Conservation (phyloP, 441 rosid genomes). For the Jatropha multifida region DNA sequence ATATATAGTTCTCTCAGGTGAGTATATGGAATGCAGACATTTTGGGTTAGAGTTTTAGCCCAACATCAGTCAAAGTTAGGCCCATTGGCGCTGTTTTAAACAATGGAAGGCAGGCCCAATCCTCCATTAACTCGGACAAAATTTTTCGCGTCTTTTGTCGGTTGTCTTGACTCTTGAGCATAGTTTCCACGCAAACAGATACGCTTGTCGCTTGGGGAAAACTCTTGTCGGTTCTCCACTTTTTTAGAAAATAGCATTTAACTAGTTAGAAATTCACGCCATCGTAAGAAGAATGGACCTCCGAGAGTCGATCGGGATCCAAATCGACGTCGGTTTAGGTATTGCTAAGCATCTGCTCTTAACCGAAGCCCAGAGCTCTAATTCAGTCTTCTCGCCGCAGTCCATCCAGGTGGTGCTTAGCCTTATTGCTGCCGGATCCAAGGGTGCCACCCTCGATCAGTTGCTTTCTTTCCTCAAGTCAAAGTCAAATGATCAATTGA, state of each 20-base stretch:
- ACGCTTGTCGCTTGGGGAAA: not conserved
- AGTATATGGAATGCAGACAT: too few species aligned
- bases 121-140: too few species aligned
- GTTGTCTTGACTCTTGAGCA: not conserved
- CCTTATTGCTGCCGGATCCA: constrained; percentile 68
- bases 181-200: not conserved
- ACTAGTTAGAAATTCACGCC: not conserved
- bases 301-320: constrained; percentile 45
- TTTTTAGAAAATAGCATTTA: not conserved
- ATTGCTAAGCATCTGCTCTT: constrained; percentile 44
- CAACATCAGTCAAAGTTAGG: too few species aligned
- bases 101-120: not conserved
- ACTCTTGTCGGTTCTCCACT: not conserved
- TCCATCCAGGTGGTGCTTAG: constrained; percentile 74
- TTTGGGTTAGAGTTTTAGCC: too few species aligned
- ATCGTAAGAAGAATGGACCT: constrained; percentile 45
- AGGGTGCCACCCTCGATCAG: constrained; percentile 62
- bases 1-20: too few species aligned
- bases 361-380: constrained; percentile 41
- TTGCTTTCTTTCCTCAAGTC: constrained; percentile 74
- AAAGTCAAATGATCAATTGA: constrained; percentile 55
- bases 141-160: not conserved
- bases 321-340: constrained; percentile 52
- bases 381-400: constrained; percentile 76
- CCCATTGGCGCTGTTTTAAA: too few species aligned